These are phyloP conservation scores for Podospora pseudocomata DNA, from an alignment of 495 filamentous ascomycete genomes.

Conservation along the genomic window DNA sequence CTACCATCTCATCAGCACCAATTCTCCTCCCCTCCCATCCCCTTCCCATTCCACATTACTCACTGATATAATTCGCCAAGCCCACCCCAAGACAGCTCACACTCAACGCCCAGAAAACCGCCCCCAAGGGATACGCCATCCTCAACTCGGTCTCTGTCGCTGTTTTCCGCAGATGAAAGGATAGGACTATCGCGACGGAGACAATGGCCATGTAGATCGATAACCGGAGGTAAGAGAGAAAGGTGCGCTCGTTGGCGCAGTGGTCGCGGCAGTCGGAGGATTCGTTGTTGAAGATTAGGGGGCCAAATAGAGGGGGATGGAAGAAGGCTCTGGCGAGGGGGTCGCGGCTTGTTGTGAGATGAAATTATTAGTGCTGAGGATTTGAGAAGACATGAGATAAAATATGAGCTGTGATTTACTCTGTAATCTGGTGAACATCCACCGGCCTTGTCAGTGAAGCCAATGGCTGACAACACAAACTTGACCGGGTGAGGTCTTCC, in stretches of 20 bases:
- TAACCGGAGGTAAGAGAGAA: slow-evolving; percentile 91
- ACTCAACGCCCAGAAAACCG: slow-evolving; percentile 82
- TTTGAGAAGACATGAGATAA: not conserved
- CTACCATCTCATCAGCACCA: slow-evolving; percentile 19
- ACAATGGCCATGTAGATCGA: slow-evolving; percentile 90
- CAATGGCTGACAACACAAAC: not conserved
- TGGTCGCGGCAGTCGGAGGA: slow-evolving; percentile 84
- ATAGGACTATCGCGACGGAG: slow-evolving; percentile 81
- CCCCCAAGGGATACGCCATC: slow-evolving; percentile 78
- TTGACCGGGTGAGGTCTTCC: slow-evolving; percentile 1
- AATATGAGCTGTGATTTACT: not conserved
- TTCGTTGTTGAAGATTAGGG: slow-evolving; percentile 84
- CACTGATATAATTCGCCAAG: slow-evolving; percentile 76
- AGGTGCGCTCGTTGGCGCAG: slow-evolving; percentile 76
- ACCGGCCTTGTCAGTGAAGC: not conserved
- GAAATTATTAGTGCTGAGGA: not conserved
- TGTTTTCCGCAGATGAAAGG: slow-evolving; percentile 79
- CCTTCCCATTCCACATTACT: not conserved
- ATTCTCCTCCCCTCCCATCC: not conserved
- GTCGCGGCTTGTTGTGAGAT: not conserved
- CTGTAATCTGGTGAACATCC: not conserved
- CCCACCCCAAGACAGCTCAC: slow-evolving; percentile 71
- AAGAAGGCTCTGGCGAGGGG: slow-evolving; percentile 48
- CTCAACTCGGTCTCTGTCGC: slow-evolving; percentile 66
- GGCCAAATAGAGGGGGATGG: slow-evolving; percentile 65